Percentiles rank a stretch among this genome's conserved stretches.
Evolutionary conservation across 306 rosid species (phyloP).

Genomic region (Herpetospermum pedunculosum): DNA sequence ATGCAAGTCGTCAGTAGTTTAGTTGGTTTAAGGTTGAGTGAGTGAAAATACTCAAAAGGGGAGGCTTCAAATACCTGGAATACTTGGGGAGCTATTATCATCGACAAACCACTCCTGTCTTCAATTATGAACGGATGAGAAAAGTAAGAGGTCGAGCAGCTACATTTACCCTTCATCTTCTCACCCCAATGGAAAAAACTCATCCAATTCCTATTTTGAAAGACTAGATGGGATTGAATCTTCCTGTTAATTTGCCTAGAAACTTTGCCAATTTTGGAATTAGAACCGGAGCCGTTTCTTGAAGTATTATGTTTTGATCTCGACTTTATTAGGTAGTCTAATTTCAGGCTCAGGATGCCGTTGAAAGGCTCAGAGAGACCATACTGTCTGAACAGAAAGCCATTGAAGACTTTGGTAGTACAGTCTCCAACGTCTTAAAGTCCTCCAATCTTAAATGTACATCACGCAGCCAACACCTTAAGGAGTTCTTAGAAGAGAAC

Average conservation of each 20-base stretch:
- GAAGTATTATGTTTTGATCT: not conserved
- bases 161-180: not conserved
- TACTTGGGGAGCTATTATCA: too few relatives aligned
- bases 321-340: conserved; percentile 11
- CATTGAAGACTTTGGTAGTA: conserved; percentile 35
- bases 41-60: not conserved
- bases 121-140: not conserved
- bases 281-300: not conserved
- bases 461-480: conserved; percentile 49
- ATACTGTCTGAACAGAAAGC: conserved; percentile 46
- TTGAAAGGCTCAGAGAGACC: conserved; percentile 46
- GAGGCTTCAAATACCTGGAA: not conserved
- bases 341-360: conserved; percentile 43
- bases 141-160: not conserved
- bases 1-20: not conserved
- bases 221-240: not conserved
- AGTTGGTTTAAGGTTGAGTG: not conserved
- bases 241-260: not conserved
- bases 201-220: not conserved
- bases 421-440: conserved; percentile 65
- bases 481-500: conserved; percentile 38
- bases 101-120: not conserved
- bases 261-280: not conserved
- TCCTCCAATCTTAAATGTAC: conserved; percentile 40
- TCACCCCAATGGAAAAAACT: not conserved